phyloP scores from a whole-genome alignment of 2,329 filamentous ascomycete genomes.

The Pyrenochaeta sp. region DNA sequence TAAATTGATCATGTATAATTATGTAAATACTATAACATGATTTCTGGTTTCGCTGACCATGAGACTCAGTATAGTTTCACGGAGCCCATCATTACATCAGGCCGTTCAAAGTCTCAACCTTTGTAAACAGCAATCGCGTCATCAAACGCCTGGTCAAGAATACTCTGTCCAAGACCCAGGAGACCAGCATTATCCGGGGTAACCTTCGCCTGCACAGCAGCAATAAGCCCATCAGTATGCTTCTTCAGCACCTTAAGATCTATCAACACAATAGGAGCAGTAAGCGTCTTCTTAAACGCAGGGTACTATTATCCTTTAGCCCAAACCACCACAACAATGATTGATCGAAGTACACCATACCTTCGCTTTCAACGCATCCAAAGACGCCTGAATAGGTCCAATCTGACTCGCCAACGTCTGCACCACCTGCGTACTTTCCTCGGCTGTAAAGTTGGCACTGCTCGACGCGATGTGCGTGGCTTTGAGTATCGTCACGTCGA shows the following conservation, averaged over 20 bases:
- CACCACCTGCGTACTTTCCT: constrained; percentile 26
- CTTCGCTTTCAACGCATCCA: constrained; percentile 24
- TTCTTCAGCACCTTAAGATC: constrained; percentile 31
- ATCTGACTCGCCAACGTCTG: constrained; percentile 20
- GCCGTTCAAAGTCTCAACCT: not conserved
- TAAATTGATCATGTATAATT: not conserved
- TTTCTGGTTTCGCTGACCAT: not conserved
- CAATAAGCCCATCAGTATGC: constrained; percentile 28
- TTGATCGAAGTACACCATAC: constrained; percentile 3
- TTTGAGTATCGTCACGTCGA: constrained; percentile 28
- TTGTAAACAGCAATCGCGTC: constrained; percentile 28
- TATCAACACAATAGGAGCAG: constrained; percentile 27
- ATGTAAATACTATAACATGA: not conserved
- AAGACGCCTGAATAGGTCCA: constrained; percentile 20
- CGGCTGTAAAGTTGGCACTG: constrained; percentile 24
- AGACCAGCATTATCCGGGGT: constrained; percentile 18
- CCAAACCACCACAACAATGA: no score
- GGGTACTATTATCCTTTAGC: constrained; percentile 17
- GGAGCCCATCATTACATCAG: no score
- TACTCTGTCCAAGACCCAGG: constrained; percentile 14
- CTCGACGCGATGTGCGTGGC: constrained; percentile 18
- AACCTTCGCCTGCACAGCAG: constrained; percentile 27
- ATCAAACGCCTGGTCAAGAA: constrained; percentile 29
- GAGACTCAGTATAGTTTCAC: no score
- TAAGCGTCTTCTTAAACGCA: constrained; percentile 31